Base-by-base conservation (phyloP, 1,139 yeast species). In the Eremothecium coryli region DNA sequence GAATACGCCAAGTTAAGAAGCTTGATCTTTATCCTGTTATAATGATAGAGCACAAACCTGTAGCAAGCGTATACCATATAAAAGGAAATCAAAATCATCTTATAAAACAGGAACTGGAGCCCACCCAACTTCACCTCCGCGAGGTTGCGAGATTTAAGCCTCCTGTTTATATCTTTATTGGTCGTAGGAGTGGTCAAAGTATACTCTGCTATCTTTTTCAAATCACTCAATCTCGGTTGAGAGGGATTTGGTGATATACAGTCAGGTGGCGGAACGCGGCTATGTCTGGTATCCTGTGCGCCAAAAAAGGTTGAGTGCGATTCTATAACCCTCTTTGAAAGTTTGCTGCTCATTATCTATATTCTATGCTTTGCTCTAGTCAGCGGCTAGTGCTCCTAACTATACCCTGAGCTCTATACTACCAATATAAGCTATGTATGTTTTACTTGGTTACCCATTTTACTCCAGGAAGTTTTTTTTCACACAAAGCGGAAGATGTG, bases 1-100 rank as follows among this genome's bases (percentile, higher is more conserved):
- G 79, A 82, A 56, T 81, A 82, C 7, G 82, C 72, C 37, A 85
- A 56, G 38, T 74, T 75, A 38, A 75, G 62, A 37, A 77, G 63
- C 47, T 76, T 71, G 42, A 84, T 66, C 45, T 70, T 65, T 36
- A 71, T 49, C 40, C 71, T 68, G 47, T 81, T 73, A 55, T 70
- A 73, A 20, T 68, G 52, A 43, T 60, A 75, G 47, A 73, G 71
- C 39, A 64, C 48, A 39, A 72, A 66, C 39, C 81, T 67, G 49
- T 66, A 67, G 28, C 74, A 56, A 8, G 84, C 73, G 50, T 76
- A 72, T 23, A 71, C 26, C 37, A 76, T 64, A 49, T 73, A 80
- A 12, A 80, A 46, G 26, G 66, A 44, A 26, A 80, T 62, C 35
- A 82, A 60, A 11, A 78, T 55, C 15, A 62, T 40, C 43, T 70